Evolutionary conservation across 257 asterid species (phyloP).

Genomic region (Hygrophila difformis): DNA sequence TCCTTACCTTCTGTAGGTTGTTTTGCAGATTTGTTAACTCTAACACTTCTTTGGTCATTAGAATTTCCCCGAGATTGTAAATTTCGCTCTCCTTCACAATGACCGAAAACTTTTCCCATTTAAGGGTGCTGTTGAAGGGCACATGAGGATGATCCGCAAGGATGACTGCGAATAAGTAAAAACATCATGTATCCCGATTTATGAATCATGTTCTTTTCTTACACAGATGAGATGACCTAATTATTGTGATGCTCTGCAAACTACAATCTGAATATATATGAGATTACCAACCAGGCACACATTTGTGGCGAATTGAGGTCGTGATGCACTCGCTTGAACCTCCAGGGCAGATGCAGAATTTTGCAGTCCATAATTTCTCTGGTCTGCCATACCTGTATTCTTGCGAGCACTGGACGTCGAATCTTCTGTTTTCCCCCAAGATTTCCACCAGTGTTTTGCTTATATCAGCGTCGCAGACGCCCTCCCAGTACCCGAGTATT

Average conservation of each 20-base stretch:
- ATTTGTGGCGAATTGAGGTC: conserved; percentile 16
- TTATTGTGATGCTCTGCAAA: too few species aligned
- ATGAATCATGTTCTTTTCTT: too few species aligned
- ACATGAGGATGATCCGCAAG: conserved; percentile 17
- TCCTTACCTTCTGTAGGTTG: conserved; percentile 14
- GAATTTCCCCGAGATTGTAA: conserved; percentile 10
- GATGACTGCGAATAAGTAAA: conserved; percentile 20
- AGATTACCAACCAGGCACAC: conserved; percentile 20
- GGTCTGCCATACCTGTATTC: background rate
- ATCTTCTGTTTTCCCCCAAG: conserved; percentile 11
- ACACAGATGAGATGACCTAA: too few species aligned
- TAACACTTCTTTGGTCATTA: conserved; percentile 13
- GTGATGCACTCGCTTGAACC: conserved; percentile 17
- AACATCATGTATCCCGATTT: background rate
- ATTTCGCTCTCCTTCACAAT: conserved; percentile 12
- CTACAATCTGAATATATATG: too few species aligned
- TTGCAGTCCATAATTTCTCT: conserved; percentile 6
- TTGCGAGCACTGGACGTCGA: conserved; percentile 10
- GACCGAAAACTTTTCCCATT: conserved; percentile 18
- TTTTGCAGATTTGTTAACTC: conserved; percentile 11
- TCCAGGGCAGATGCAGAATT: conserved; percentile 21
- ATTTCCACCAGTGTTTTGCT: conserved; percentile 11
- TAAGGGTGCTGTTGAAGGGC: conserved; percentile 20
- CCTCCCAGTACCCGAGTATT: conserved; percentile 20
- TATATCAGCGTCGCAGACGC: conserved; percentile 9